Evolutionary conservation across 805 yeast genomes (phyloP), one percentile per base, ranked within the genome.

Genomic region (Barnettozyma botsteinii): DNA sequence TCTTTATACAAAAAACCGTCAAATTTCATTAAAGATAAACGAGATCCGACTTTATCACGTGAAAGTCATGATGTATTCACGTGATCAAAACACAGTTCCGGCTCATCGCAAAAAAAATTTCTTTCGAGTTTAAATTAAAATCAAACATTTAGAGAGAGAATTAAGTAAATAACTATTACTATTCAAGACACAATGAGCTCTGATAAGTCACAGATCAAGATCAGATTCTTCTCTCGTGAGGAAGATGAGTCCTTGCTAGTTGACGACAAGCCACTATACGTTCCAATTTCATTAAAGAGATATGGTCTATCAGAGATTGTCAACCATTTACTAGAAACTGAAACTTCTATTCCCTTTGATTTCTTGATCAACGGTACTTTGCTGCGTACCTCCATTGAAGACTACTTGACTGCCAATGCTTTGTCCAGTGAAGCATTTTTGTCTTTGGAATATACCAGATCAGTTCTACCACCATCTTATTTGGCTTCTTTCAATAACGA

Each of bases 271-370:
- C 95, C 98, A 12, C 70, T 93, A 40, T 84, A 72, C 57, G 97
- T 88, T 20, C 98, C 98, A 18, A 82, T 83, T 18, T 64, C 82
- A 4, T 71, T 93, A 50, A 88, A 85, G 52, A 76, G 98, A 62
- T 89, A 77, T 59, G 98, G 98, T 41, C 72, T 93, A 30, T 86
- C 96, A 5, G 98, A 93, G 64, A 81, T 93, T 59, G 96, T 93
- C 18, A 93, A 93, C 65, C 97, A 93, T 65, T 70, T 93, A 41
- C 68, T 93, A 37, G 51, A 59, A 39, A 64, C 61, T 2, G 81
- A 79, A 14, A 69, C 66, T 33, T 80, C 93, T 1, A 75, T 87
- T 39, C 98, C 98, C 17, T 91, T 93, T 61, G 98, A 93, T 58
- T 93, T 93, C 62, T 69, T 93, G 45, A 77, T 91, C 39, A 87